Base-by-base conservation (phyloP, 192 early-diverging fungal genomes). In the Gonapodya sp. region DNA sequence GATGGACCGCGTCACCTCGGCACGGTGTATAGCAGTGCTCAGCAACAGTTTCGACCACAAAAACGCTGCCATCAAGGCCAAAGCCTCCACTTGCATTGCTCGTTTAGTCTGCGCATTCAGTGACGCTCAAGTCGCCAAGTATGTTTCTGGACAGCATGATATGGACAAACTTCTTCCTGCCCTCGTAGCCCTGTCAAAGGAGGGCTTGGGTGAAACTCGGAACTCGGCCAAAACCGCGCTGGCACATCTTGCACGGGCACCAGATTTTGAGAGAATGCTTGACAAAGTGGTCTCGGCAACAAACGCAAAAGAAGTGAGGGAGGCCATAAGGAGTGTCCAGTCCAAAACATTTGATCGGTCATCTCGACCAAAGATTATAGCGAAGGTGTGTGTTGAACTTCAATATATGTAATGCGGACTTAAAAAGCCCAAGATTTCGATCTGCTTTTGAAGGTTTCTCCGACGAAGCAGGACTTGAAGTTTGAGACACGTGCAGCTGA, bases 11-110 rank as follows among this genome's bases (percentile, higher is more conserved):
- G 81, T 83, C 16, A 77, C 74, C 8, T 82, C 77, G 0, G 64
- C 81, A 18, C 78, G 83, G 0, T 31, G 37, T 1, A 75, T 85
- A 2, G 79, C 73, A n/a, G 78, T 81, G 8, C 81, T 85, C 0
- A 80, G 84, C 8, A 30, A 31, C 32, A 75, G 78, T 72, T 34
- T 81, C n/a, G 81, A 82, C 30, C 85, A 84, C 83, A 85, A 85
- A 72, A 85, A 84, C 72, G 36, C 83, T 1, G 79, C 79, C 1
- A 78, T 85, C 8, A 2, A 81, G 35, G 78, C 79, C 73, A 79
- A 82, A 33, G 85, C 82, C 1, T 73, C 84, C 2, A 81, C 36
- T 32, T 35, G 81, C 31, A 34, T 86, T 34, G 8, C 24, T 36
- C 36, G 73, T 31, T 35, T 84, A 35, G 35, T 85, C 0, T 34